These are phyloP conservation scores for Cordyceps pruinosa DNA, from an alignment of 2,329 filamentous ascomycete species.

Conservation along the genomic window DNA sequence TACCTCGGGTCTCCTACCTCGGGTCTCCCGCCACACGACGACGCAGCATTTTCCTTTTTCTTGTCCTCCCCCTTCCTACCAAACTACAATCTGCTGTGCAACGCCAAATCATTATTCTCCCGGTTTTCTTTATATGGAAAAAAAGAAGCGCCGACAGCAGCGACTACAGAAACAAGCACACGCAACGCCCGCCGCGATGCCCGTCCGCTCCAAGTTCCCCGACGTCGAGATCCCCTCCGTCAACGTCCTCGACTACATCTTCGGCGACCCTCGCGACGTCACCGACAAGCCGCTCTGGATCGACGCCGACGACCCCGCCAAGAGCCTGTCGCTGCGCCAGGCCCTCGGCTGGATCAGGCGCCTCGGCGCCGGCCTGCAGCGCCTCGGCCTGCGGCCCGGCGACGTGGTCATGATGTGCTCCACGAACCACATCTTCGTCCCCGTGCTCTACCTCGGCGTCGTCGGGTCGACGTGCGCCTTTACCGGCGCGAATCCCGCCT, in stretches of 20 bases:
- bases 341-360: conserved; percentile 44
- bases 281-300: conserved; percentile 46
- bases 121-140: too few relatives aligned
- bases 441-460: conserved; percentile 46
- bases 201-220: conserved; percentile 36
- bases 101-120: too few relatives aligned
- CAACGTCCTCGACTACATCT: conserved; percentile 35
- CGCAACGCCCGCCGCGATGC: conserved; percentile 37
- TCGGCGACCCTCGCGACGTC: conserved; percentile 22
- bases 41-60: too few relatives aligned
- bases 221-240: conserved; percentile 36
- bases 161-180: neutral
- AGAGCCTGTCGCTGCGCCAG: conserved; percentile 40
- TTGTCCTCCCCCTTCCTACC: too few relatives aligned
- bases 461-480: conserved; percentile 47
- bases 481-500: conserved; percentile 47
- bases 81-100: too few relatives aligned
- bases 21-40: too few relatives aligned
- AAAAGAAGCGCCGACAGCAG: too few relatives aligned
- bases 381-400: conserved; percentile 36
- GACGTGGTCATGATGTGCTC: conserved; percentile 49
- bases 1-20: too few relatives aligned
- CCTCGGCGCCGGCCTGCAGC: conserved; percentile 41
- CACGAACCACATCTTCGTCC: conserved; percentile 49
- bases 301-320: conserved; percentile 38